These are phyloP conservation scores for Aspergillus sojae DNA, from an alignment of 2,329 filamentous ascomycete species.

Conservation along the genomic window DNA sequence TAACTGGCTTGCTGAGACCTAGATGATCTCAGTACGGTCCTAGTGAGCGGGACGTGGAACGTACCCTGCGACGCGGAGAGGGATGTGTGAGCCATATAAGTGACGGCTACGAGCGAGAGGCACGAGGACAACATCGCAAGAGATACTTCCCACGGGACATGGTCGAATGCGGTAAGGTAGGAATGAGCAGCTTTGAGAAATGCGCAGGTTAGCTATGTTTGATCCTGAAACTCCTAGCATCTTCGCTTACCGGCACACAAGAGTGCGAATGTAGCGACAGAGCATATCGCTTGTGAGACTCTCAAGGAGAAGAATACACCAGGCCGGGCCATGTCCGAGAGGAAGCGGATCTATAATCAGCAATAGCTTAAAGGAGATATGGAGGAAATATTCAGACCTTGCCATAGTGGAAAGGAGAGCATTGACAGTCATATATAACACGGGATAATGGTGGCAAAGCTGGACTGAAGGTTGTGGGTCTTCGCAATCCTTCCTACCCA, in stretches of 20 bases:
- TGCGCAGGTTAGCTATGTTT: not conserved
- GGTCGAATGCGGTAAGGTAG: not conserved
- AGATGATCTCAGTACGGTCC: not conserved
- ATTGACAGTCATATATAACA: not conserved
- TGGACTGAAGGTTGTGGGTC: not conserved
- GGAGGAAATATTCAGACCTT: not conserved
- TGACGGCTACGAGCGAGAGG: not conserved
- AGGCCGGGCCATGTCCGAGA: not conserved
- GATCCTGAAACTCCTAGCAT: accelerated
- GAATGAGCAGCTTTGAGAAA: not conserved
- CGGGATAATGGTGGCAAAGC: not conserved
- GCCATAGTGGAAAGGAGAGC: not conserved
- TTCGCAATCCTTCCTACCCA: not conserved
- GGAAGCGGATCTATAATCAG: not conserved
- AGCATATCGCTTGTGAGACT: not conserved
- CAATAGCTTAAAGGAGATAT: not conserved
- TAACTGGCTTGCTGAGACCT: not conserved
- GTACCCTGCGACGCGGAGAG: not conserved
- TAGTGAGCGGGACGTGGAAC: not conserved
- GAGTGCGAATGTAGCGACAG: not conserved
- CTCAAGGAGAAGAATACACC: not conserved
- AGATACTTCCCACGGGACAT: not conserved
- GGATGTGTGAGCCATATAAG: not conserved
- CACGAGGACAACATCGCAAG: not conserved
- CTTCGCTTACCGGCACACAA: not conserved